Conservation (phyloP, 2,329 filamentous ascomycete species). For the Alternaria tenuissima region DNA sequence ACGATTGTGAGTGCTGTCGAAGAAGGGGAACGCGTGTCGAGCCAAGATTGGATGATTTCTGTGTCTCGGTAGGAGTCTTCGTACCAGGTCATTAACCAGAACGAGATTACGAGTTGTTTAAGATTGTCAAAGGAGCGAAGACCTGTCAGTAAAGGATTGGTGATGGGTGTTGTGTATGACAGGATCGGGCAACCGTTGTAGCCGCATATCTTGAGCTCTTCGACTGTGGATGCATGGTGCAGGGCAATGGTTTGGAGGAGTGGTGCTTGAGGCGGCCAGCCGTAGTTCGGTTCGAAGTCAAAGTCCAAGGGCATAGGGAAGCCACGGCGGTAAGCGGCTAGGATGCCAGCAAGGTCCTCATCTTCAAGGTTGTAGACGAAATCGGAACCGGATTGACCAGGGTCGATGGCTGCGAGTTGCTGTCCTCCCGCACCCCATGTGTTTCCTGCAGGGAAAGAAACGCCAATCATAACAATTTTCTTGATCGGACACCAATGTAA, state of each 20-base stretch:
- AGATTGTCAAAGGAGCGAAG: constrained; percentile 56
- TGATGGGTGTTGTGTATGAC: constrained; percentile 50
- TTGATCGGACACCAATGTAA: constrained; percentile 52
- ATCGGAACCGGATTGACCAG: constrained; percentile 27
- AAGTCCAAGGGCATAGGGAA: constrained; percentile 29
- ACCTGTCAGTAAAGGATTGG: constrained; percentile 48
- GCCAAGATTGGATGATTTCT: constrained; percentile 57
- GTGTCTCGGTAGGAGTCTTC: constrained; percentile 51
- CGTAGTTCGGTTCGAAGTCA: constrained; percentile 50
- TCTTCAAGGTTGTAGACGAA: constrained; percentile 38
- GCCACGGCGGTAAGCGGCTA: constrained; percentile 36
- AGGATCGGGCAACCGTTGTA: constrained; percentile 56
- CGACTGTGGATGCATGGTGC: constrained; percentile 51
- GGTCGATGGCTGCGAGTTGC: constrained; percentile 42
- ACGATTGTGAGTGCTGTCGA: constrained; percentile 52
- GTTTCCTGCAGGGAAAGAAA: constrained; percentile 55
- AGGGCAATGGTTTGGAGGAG: constrained; percentile 55
- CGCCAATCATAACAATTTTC: constrained; percentile 58
- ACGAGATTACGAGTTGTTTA: constrained; percentile 51
- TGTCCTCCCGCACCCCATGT: constrained; percentile 53
- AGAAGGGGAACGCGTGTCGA: constrained; percentile 49
- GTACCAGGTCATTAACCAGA: constrained; percentile 54
- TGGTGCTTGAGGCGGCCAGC: constrained; percentile 51
- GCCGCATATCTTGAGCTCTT: constrained; percentile 59
- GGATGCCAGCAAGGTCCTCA: constrained; percentile 38